Conservation (phyloP, 148 eudicot species). For the Polygonum aviculare region DNA sequence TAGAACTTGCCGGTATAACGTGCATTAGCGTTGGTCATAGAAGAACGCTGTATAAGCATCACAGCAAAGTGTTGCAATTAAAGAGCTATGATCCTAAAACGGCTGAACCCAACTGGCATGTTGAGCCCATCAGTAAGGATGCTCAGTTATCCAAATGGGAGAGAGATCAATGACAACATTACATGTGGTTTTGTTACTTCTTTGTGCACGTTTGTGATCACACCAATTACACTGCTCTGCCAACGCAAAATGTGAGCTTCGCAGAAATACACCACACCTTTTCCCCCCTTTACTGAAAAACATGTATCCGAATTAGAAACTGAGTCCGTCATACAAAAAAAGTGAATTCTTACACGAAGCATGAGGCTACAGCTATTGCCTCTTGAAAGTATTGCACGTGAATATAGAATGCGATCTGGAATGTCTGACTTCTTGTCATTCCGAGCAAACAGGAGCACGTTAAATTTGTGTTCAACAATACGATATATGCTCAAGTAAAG, state of each 20-base stretch:
- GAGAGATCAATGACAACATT: neutral
- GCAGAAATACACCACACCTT: neutral
- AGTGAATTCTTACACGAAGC: neutral
- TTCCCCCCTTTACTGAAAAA: neutral
- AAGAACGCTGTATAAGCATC: constrained; percentile 53
- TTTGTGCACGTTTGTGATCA: neutral
- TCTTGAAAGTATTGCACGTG: neutral
- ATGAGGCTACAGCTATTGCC: neutral
- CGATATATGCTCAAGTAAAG: neutral
- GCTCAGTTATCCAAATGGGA: constrained; percentile 18
- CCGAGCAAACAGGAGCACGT: neutral
- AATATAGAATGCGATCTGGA: neutral
- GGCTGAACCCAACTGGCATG: constrained; percentile 44
- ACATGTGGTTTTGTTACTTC: neutral
- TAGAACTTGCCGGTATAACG: constrained; percentile 70
- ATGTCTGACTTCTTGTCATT: neutral
- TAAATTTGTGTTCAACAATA: neutral
- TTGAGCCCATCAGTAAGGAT: constrained; percentile 43
- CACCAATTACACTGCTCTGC: neutral
- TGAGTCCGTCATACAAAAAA: neutral
- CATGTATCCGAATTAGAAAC: neutral
- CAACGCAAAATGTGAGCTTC: neutral
- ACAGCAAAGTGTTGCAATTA: constrained; percentile 51
- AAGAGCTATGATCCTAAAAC: constrained; percentile 28
- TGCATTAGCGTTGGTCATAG: constrained; percentile 81